Base-by-base conservation (phyloP, 345 rosid genomes). In the Citrus sp. region DNA sequence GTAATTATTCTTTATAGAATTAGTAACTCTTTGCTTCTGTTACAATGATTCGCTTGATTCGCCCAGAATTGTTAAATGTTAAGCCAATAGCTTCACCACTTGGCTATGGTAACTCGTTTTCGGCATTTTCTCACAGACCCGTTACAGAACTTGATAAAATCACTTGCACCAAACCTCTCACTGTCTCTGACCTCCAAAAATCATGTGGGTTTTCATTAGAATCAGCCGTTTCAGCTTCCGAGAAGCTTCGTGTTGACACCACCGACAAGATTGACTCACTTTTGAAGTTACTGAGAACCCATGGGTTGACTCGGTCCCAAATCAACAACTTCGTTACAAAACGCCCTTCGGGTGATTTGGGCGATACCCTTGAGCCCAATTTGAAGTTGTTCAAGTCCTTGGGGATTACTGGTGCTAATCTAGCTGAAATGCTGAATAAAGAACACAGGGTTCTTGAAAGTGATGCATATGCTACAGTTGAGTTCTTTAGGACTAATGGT, bases 201-300 rank as follows among this genome's bases (percentile, higher is more conserved):
- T 30, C 61, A 71, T 30, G 74, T 54, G 74, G 74, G 62, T 6
- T 69, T 32, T 69, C 83, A 35, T 76, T 65, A 72, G 63, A 72
- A 66, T 77, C 80, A 0, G 74, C 78, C 24, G 16, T 55, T 66
- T 22, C 71, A 51, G 81, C 72, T 74, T 73, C 78, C 6, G 40
- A 72, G 55, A 72, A 60, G 80, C 72, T 76, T 19, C 42, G 9
- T 14, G 27, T 67, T 22, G 74, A 80, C 27, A 24, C 62, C 30
- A 74, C 64, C 1, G 54, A 74, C 24, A 80, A 74, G 1, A 73
- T 72, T 35, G 72, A 80, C 35, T 63, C 66, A 4, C 58, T 80
- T 60, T 40, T 80, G 24, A 30, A 37, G 12, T 69, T 70, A 27
- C 35, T 75, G 58, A 70, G 66, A 55, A 27, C 42, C 55, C 28